These are phyloP conservation scores for Penicillium polonicum DNA, from an alignment of 2,329 filamentous ascomycete species.

Conservation along the genomic window DNA sequence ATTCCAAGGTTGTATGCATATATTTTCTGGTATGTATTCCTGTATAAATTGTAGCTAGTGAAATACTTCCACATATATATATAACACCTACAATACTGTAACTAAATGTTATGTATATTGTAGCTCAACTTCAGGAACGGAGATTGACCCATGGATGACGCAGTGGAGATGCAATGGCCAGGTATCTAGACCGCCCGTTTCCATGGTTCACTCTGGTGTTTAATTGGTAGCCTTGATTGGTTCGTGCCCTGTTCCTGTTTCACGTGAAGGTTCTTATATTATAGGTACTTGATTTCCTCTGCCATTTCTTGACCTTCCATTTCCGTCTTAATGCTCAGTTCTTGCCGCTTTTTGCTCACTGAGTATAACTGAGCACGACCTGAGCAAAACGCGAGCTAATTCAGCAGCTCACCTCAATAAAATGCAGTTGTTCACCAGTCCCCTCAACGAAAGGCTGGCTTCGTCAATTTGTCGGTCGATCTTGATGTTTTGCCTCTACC, in stretches of 20 bases:
- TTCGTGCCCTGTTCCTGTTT: not conserved
- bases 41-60: not conserved
- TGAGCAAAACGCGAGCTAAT: too few relatives aligned
- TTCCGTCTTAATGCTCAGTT: too few relatives aligned
- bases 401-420: too few relatives aligned
- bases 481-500: too few relatives aligned
- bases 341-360: too few relatives aligned
- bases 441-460: too few relatives aligned
- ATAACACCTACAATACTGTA: not conserved
- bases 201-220: constrained; percentile 18
- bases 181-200: constrained; percentile 25
- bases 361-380: too few relatives aligned
- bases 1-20: too few relatives aligned
- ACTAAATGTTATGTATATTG: not conserved
- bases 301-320: too few relatives aligned
- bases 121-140: not conserved
- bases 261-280: not conserved
- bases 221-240: constrained; percentile 4
- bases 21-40: not conserved
- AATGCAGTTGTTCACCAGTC: too few relatives aligned
- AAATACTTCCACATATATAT: not conserved
- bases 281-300: not conserved
- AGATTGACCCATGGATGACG: constrained; percentile 13
- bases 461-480: too few relatives aligned
- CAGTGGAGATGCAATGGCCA: constrained; percentile 24